These are phyloP conservation scores for Leucocoprinus leucothites DNA, from an alignment of 768 basidiomycete genomes.

Conservation along the genomic window DNA sequence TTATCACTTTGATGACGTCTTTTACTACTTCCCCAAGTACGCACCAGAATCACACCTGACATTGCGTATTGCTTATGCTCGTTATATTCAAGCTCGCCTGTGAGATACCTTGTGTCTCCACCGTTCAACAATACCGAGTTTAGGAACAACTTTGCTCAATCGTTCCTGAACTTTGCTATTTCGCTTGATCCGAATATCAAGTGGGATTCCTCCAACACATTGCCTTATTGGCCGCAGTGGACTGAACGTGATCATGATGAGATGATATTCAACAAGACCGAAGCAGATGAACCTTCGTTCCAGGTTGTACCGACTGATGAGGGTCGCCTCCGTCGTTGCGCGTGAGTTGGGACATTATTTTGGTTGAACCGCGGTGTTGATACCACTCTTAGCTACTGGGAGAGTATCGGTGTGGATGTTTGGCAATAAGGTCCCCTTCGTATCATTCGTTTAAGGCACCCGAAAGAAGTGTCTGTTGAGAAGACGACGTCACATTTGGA, in stretches of 20 bases:
- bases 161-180: conserved; percentile 35
- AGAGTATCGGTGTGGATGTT: background rate
- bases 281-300: conserved; percentile 20
- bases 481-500: too few species aligned
- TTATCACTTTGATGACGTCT: background rate
- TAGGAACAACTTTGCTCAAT: conserved; percentile 31
- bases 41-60: conserved; percentile 8
- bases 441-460: too few species aligned
- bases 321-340: conserved; percentile 6
- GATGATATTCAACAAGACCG: conserved; percentile 46
- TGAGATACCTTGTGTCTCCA: conserved; percentile 16
- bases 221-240: conserved; percentile 34
- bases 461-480: too few species aligned
- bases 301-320: background rate
- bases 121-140: conserved; percentile 34
- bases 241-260: conserved; percentile 23
- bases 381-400: background rate
- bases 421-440: background rate
- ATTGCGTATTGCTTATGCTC: background rate
- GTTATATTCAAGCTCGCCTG: background rate
- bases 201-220: conserved; percentile 25
- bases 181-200: conserved; percentile 30
- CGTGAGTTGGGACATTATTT: background rate
- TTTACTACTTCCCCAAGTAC: background rate
- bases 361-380: background rate